phyloP scores from a whole-genome alignment of 2,329 filamentous ascomycete genomes.

The Aspergillus ibericus region DNA sequence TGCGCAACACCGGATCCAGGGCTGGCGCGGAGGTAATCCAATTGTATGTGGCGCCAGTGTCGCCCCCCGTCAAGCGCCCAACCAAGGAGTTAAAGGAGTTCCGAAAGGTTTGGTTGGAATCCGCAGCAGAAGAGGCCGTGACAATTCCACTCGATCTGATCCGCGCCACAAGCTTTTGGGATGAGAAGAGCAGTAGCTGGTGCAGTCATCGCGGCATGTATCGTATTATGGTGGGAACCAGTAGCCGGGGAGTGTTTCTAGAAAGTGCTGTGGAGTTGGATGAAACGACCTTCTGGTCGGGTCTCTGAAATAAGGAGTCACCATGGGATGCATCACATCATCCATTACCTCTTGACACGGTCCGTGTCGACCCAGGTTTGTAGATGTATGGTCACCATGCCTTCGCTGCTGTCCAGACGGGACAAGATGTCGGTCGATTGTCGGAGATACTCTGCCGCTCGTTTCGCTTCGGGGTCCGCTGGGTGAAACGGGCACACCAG shows the following conservation, averaged over 20 bases:
- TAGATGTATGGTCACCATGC: conserved; percentile 14
- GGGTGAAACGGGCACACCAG: conserved; percentile 34
- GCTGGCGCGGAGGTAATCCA: conserved; percentile 55
- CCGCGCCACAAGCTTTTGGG: conserved; percentile 9
- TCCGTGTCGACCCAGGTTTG: conserved; percentile 6
- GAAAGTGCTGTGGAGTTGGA: background rate
- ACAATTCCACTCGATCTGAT: background rate
- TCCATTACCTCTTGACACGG: background rate
- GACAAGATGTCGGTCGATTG: conserved; percentile 14
- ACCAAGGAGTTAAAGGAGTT: conserved; percentile 61
- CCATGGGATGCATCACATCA: background rate
- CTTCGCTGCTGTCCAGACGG: conserved; percentile 16
- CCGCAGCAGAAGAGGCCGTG: conserved; percentile 57
- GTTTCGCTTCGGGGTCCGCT: conserved; percentile 17
- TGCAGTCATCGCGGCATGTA: conserved; percentile 1
- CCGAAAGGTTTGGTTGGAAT: conserved; percentile 59
- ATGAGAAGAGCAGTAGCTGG: conserved; percentile 3
- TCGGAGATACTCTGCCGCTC: conserved; percentile 13
- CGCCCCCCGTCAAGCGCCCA: conserved; percentile 20
- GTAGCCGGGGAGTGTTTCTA: background rate
- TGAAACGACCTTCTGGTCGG: conserved; percentile 3
- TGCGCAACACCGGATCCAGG: conserved; percentile 49
- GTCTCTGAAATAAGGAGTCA: background rate
- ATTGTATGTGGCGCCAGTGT: conserved; percentile 39
- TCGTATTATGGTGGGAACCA: background rate